phyloP scores from a whole-genome alignment of 768 basidiomycete genomes.

The Leucocoprinus leucothites region DNA sequence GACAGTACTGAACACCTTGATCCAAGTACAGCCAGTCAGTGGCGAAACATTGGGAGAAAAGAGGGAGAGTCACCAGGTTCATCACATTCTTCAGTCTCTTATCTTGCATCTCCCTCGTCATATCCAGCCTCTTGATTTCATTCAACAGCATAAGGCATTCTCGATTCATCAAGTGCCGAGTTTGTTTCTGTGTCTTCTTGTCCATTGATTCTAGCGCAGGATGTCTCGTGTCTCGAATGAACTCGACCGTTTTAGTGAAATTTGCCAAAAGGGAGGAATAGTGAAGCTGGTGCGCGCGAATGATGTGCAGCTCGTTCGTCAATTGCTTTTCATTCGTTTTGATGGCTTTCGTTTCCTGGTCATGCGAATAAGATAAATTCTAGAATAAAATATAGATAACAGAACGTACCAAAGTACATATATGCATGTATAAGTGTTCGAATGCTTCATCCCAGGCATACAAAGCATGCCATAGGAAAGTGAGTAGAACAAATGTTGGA shows the following conservation, averaged over 20 bases:
- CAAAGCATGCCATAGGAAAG: slow-evolving; percentile 55
- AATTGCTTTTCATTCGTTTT: slow-evolving; percentile 35
- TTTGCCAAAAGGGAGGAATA: slow-evolving; percentile 45
- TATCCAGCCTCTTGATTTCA: slow-evolving; percentile 42
- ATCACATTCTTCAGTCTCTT: slow-evolving; percentile 39
- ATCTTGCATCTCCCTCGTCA: slow-evolving; percentile 30
- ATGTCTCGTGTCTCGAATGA: slow-evolving; percentile 39
- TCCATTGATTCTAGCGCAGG: slow-evolving; percentile 27
- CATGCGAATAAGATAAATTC: background rate
- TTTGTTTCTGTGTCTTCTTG: background rate
- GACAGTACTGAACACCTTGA: slow-evolving; percentile 48
- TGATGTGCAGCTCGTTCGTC: slow-evolving; percentile 48
- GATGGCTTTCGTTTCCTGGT: slow-evolving; percentile 45
- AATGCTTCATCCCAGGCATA: slow-evolving; percentile 63
- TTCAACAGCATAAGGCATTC: slow-evolving; percentile 38
- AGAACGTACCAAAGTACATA: slow-evolving; percentile 41
- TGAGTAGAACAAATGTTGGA: slow-evolving; percentile 52
- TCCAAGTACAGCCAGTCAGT: background rate
- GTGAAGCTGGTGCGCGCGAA: slow-evolving; percentile 52
- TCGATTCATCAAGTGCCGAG: slow-evolving; percentile 28
- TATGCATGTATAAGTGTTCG: slow-evolving; percentile 48
- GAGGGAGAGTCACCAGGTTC: slow-evolving; percentile 29
- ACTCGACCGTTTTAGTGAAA: slow-evolving; percentile 43
- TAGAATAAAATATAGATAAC: background rate
- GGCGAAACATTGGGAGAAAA: background rate